These are phyloP conservation scores for Umbilicaria muhlenbergii DNA, from an alignment of 495 filamentous ascomycete species.

Conservation along the genomic window DNA sequence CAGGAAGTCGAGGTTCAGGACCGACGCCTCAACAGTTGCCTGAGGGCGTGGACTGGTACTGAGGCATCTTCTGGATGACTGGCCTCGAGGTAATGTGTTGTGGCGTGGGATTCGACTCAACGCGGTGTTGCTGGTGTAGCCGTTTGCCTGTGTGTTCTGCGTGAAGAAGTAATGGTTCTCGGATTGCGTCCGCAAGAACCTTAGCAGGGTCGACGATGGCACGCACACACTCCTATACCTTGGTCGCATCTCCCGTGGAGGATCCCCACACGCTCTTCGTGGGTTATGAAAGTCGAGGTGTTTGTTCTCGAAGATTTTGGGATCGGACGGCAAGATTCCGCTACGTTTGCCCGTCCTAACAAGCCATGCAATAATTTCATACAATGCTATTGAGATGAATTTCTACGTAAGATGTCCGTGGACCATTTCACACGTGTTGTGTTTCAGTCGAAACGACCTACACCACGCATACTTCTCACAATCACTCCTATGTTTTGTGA, in stretches of 20 bases:
- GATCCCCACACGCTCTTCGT: not conserved
- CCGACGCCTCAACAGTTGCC: slow-evolving; percentile 23
- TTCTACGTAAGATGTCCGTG: no score
- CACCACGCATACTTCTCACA: no score
- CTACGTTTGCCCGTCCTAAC: no score
- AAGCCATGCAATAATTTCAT: no score
- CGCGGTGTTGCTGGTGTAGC: not conserved
- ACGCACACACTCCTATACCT: slow-evolving; percentile 12
- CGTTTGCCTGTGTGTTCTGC: slow-evolving; percentile 12
- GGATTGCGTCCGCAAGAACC: slow-evolving; percentile 45
- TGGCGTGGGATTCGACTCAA: no score
- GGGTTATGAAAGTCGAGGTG: not conserved
- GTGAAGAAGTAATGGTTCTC: slow-evolving; percentile 35
- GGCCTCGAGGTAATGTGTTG: not conserved
- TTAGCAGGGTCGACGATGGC: slow-evolving; percentile 44
- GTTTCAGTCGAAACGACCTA: no score
- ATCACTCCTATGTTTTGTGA: no score
- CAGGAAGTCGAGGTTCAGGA: slow-evolving; percentile 29
- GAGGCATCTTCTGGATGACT: slow-evolving; percentile 14
- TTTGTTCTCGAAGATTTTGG: no score
- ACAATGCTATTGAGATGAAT: no score
- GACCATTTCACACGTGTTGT: no score
- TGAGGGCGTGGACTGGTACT: slow-evolving; percentile 11
- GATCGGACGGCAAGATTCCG: no score
- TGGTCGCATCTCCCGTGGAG: slow-evolving; percentile 7